Evolutionary conservation across 2,329 filamentous ascomycete genomes (phyloP), one percentile per base, ranked within the genome.

Genomic region (Xylariaceae sp.): DNA sequence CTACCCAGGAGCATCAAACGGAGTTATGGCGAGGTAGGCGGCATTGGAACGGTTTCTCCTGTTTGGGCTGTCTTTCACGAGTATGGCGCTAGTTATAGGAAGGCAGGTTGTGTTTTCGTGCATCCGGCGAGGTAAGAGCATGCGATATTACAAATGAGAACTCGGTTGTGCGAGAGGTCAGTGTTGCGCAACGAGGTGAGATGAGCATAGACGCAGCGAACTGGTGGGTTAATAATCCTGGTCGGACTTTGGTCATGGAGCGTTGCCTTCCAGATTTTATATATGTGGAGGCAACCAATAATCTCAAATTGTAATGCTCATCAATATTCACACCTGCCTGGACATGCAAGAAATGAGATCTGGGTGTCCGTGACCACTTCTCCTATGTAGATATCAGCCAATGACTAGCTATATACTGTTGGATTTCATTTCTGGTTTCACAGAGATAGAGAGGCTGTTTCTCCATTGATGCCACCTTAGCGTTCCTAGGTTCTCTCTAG

Each of bases 11-110:
- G 60, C 61, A 63, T 63, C 40, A 33, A 59, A 31, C 31, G 61
- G 61, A 54, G 61, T 64, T 64, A 50, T 33, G 60, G 58, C 39
- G 50, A 63, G 57, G 59, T 56, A 49, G 58, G 56, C 55, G 60
- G 65, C 53, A 34, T 53, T 53, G 56, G 60, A 56, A 50, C 60
- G 58, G 53, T 34, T 37, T 46, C 37, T 45, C 21, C 41, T 53
- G 47, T 48, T 19, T 33, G 28, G 50, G 21, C 19, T 47, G 34
- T 51, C 53, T 57, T 62, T 65, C 48, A 65, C 54, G 46, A 56
- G 53, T 61, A 50, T 53, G 67, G 67, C 66, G 67, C 67, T 69
- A 69, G 67, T 65, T 68, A 68, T 58, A 66, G 60, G 67, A 64
- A 56, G 64, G 64, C 60, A 43, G 61, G 60, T 61, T 53, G 59